These are phyloP conservation scores for Cladobotryum protrusum DNA, from an alignment of 2,329 filamentous ascomycete genomes.

Conservation along the genomic window DNA sequence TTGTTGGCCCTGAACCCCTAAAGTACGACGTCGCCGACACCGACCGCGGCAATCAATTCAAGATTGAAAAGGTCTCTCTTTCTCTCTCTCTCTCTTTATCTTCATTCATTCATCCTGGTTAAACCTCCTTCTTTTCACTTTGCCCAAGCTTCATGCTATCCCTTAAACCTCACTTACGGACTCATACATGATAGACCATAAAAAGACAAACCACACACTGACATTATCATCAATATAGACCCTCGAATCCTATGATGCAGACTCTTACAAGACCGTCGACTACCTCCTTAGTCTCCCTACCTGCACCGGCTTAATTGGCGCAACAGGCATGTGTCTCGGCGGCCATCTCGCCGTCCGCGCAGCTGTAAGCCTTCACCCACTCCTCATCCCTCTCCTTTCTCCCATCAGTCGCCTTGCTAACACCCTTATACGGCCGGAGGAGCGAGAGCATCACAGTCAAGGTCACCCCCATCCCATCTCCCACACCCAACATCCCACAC, in stretches of 20 bases:
- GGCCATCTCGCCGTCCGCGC: constrained; percentile 70
- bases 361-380: constrained; percentile 43
- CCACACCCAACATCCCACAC: constrained; percentile 44
- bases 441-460: no score
- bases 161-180: no score
- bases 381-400: constrained; percentile 80
- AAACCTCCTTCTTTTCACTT: not conserved
- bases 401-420: constrained; percentile 40
- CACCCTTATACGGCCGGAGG: no score
- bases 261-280: constrained; percentile 62
- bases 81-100: no score
- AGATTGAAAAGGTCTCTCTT: constrained; percentile 62
- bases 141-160: not conserved
- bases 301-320: constrained; percentile 74
- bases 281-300: constrained; percentile 64
- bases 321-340: constrained; percentile 88
- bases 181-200: not conserved
- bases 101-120: not conserved
- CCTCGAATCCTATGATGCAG: constrained; percentile 78
- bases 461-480: constrained; percentile 85
- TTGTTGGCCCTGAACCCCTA: constrained; percentile 75
- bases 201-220: not conserved
- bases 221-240: constrained; percentile 43
- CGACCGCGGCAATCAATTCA: constrained; percentile 80
- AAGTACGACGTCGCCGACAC: constrained; percentile 85